These are phyloP conservation scores for Gastrolobium bilobum DNA, from an alignment of 306 rosid species.

Conservation along the genomic window DNA sequence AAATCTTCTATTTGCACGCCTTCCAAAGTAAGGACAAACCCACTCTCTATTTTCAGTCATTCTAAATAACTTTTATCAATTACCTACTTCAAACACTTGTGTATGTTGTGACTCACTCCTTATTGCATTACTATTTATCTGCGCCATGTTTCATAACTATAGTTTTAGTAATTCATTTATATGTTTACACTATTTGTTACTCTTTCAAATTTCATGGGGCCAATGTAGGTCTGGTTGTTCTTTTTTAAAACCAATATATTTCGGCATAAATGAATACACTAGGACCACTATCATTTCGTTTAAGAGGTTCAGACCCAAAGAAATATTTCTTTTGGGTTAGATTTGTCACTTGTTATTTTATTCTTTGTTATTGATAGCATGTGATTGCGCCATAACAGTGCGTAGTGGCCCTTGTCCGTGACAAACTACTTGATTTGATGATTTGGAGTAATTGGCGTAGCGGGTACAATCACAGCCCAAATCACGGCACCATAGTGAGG, in stretches of 20 bases:
- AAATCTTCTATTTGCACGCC: conserved; percentile 94
- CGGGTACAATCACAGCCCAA: too few relatives aligned
- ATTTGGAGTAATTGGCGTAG: too few relatives aligned
- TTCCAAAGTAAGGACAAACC: conserved; percentile 78
- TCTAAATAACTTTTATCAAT: conserved; percentile 19
- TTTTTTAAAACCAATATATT: conserved; percentile 21
- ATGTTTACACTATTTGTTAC: conserved; percentile 9
- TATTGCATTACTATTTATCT: conserved; percentile 10
- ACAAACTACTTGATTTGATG: too few relatives aligned
- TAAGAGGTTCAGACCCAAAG: not conserved
- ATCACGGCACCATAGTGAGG: too few relatives aligned
- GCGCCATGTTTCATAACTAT: conserved; percentile 30
- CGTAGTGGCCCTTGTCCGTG: too few relatives aligned
- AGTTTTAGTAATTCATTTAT: conserved; percentile 14
- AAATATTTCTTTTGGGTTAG: conserved; percentile 15
- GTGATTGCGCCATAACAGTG: too few relatives aligned
- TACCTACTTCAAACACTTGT: conserved; percentile 31
- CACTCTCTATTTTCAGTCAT: conserved; percentile 34
- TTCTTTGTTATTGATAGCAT: too few relatives aligned
- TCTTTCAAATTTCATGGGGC: conserved; percentile 32
- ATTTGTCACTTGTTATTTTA: conserved; percentile 33
- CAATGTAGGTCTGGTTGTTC: conserved; percentile 2
- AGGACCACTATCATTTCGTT: conserved; percentile 30
- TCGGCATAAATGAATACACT: conserved; percentile 9
- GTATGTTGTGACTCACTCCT: conserved; percentile 26